Base-by-base conservation (phyloP, 140 eudicot genomes). In the Ambrosia hybrid region DNA sequence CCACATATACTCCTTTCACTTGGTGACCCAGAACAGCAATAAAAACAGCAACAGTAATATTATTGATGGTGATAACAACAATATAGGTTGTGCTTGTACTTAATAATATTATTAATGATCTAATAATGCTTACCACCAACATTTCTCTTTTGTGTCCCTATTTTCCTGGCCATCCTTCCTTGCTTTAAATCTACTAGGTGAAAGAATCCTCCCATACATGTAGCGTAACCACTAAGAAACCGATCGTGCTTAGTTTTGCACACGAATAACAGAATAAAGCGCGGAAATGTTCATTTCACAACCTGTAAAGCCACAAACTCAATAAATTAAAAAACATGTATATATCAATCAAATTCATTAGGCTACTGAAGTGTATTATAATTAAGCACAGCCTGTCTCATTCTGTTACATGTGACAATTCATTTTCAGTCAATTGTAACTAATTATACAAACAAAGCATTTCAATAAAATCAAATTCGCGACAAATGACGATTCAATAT, bases 141-240 rank as follows among this genome's bases (percentile, higher is more conserved):
- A 79, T 73, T 79, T 80, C 86, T 87, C 68, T 87, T 90, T 60
- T 84, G 89, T 58, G 81, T 41, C 39, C 81, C 73, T 58, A 81
- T 70, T 76, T 85, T 89, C 71, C 87, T 87, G 34, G 92, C 86
- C 92, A 85, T 87, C 71, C 33, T 72, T 73, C 83, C 84, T 71
- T 79, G 88, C 71, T 81, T 67, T 68, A 74, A 63, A 67, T 89
- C 90, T 74, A 82, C 73, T 36, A 85, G 74, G 73, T 86, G 87
- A 16, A 76, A 78, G 57, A 83, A 87, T 79, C 91, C 92, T 78
- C 87, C 96, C 95, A 89, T 85, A 72, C 76, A 81, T 70, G 57
- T 77, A 84, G 45, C 2, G 48, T 34, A 51, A 57, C 77, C 66
- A 59, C 78, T 41, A 62, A 37, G 14, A 65, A 65, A 48, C 73